Base-by-base conservation (phyloP, 495 filamentous ascomycete genomes). In the Amniculicola lignicola region DNA sequence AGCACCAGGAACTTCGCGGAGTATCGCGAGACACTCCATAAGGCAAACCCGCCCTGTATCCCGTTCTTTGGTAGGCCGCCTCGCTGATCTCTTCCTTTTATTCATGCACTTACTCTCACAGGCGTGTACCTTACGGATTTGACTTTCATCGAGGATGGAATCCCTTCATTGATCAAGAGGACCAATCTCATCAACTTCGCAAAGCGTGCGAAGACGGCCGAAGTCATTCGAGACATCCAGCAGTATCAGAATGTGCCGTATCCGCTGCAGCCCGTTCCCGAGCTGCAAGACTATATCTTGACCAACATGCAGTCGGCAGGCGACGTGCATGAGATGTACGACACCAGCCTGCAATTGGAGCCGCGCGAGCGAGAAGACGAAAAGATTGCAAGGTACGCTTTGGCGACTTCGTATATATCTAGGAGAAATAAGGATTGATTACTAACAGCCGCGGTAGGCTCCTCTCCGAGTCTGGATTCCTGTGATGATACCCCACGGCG, bases 291-390 rank as follows among this genome's bases (percentile, higher is more conserved):
- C 60, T 97, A 96, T 73, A 96, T 98, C 51, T 76, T 96, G 53
- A 88, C 83, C 65, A 96, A 95, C 69, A 92, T 98, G 82, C 85
- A 92, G 73, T 82, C 82, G 9, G 93, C 93, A 1, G 87, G 88
- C 37, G 94, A 97, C 67, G 92, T 98, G 55, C 90, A 96, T 70
- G 90, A 97, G 76, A 96, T 97, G 94, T 98, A 96, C 72, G 89
- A 97, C 67, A 87, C 87, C 74, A 95, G 89, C 68, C 77, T 97
- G 76, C 77, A 82, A 57, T 85, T 98, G 45, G 93, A 98, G 71
- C 93, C 94, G 39, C 78, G 94, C 62, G 93, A 97, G 73, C 79
- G 93, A 60, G 93, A 97, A 71, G 93, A 98, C 69, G 93, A 98
- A 73, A 89, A 88, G 75, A 88, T 89, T 75, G 84, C 86, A 70